Conservation (phyloP, 805 yeast genomes). For the Metschnikowia similis region DNA sequence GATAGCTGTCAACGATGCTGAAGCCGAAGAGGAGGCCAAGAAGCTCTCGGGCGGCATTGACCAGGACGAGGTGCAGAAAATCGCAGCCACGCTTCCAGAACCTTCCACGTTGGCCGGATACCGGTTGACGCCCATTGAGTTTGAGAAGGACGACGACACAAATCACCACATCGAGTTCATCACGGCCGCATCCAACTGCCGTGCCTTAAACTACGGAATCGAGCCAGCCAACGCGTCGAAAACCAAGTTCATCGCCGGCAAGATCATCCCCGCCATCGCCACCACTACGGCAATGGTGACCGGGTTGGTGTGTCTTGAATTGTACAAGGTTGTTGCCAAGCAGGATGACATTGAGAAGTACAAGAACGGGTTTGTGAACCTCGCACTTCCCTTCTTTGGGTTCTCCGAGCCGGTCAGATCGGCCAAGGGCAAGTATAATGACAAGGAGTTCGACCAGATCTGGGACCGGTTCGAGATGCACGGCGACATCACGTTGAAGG, state of each 20-base stretch:
- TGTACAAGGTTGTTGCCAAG: slow-evolving; percentile 81
- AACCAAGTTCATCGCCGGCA: slow-evolving; percentile 97
- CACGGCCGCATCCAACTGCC: slow-evolving; percentile 90
- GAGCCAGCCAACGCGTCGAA: slow-evolving; percentile 84
- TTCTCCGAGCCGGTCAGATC: slow-evolving; percentile 95
- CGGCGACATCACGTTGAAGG: slow-evolving; percentile 72
- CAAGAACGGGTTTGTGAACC: slow-evolving; percentile 87
- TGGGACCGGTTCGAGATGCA: slow-evolving; percentile 91
- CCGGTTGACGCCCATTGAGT: slow-evolving; percentile 83
- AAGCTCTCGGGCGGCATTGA: slow-evolving; percentile 41
- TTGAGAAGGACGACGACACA: slow-evolving; percentile 96
- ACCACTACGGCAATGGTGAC: slow-evolving; percentile 98
- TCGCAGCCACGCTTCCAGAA: slow-evolving; percentile 80
- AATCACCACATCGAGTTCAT: slow-evolving; percentile 97
- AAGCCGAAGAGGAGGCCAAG: slow-evolving; percentile 77
- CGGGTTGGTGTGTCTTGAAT: slow-evolving; percentile 87
- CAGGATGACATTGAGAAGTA: slow-evolving; percentile 74
- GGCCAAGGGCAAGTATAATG: slow-evolving; percentile 74
- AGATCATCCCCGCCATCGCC: slow-evolving; percentile 98
- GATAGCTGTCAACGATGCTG: slow-evolving; percentile 82
- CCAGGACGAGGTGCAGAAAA: slow-evolving; percentile 57
- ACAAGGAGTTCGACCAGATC: slow-evolving; percentile 74
- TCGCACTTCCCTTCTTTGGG: slow-evolving; percentile 94
- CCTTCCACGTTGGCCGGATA: slow-evolving; percentile 88
- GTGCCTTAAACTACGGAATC: slow-evolving; percentile 88